Evolutionary conservation across 768 basidiomycete species (phyloP), one percentile per base, ranked within the genome.

Genomic region (Brasilioporus rufonigricans): DNA sequence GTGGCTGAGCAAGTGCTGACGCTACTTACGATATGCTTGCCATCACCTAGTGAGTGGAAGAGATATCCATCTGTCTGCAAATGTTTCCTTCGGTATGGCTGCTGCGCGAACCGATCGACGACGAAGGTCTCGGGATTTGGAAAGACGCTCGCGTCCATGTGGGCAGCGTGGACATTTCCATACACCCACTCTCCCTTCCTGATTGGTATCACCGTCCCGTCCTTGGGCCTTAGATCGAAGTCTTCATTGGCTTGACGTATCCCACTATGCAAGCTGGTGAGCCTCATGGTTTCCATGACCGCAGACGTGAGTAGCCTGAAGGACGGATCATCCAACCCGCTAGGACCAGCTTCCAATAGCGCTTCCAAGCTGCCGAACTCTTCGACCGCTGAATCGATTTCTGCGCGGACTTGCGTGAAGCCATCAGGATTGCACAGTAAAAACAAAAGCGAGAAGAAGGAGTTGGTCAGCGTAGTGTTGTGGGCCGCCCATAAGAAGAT

Each of bases 341-440:
- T n/a, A n/a, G n/a, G n/a, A n/a, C n/a, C n/a, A n/a, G n/a, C n/a
- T n/a, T n/a, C n/a, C n/a, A n/a, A n/a, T n/a, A n/a, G n/a, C n/a
- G n/a, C 29, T 11, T 31, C 29, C 29, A 31, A 31, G 11, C 29
- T 11, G 11, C 35, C 35, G 35, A 35, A 35, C 9, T 35, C 12
- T 35, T 35, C 16, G 35, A 65, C 40, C 3, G 55, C 59, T n/a
- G n/a, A n/a, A n/a, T n/a, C n/a, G n/a, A n/a, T n/a, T n/a, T n/a
- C n/a, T n/a, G n/a, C n/a, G n/a, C 76, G 76, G 7, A 81, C 71
- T 47, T 73, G 77, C 27, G 72, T 70, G 66, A 81, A 69, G 1
- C 71, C 74, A 18, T 67, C 63, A 1, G 77, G 77, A 54, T 77
- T 66, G 45, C 74, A 71, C 32, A 82, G 68, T 23, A 83, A 68